Base-by-base conservation (phyloP, 805 yeast genomes). In the Candida nanaspora region DNA sequence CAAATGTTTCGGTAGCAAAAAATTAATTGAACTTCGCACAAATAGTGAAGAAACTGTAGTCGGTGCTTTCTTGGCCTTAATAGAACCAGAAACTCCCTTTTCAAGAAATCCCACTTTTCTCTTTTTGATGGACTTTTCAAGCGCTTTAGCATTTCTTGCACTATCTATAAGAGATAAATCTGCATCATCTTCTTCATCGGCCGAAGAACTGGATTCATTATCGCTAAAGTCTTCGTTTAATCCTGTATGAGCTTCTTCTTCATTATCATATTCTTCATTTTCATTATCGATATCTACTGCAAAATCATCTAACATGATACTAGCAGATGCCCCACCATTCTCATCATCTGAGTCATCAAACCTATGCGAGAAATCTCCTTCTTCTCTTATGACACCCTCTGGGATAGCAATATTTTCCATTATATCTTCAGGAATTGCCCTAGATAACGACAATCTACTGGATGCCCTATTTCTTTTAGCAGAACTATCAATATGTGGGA, bases 331-430 rank as follows among this genome's bases (percentile, higher is more conserved):
- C n/a, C 27, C 38, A 19, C 33, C 28, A 18, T 42, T 30, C 22
- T 45, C 46, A 22, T 35, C 40, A 25, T 42, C 20, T 6, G 29
- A 38, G 16, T 41, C 35, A 25, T 35, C 39, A 9, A 42, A 19
- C 16, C 53, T 52, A 7, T 40, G 13, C 14, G 51, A 56, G 43
- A 48, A 51, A n/a, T 50, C 58, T 10, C 60, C 61, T 16, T 48
- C 48, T 37, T 57, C 56, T 25, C 59, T 41, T 2, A 59, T 48
- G 10, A 61, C 56, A 14, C 63, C 66, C 40, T 59, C 61, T 2
- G 66, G 66, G 7, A 61, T 40, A 2, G 66, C 65, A 19, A 61
- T 50, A 37, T 56, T 59, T 1, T 62, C 50, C 18, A 38, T 30
- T 13, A 41, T 32, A 13, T 58, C 59, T n/a, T 48, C 46, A 4